Evolutionary conservation across 352 stramenopile genomes (phyloP).

Genomic region (Globisporangium cederbergense): DNA sequence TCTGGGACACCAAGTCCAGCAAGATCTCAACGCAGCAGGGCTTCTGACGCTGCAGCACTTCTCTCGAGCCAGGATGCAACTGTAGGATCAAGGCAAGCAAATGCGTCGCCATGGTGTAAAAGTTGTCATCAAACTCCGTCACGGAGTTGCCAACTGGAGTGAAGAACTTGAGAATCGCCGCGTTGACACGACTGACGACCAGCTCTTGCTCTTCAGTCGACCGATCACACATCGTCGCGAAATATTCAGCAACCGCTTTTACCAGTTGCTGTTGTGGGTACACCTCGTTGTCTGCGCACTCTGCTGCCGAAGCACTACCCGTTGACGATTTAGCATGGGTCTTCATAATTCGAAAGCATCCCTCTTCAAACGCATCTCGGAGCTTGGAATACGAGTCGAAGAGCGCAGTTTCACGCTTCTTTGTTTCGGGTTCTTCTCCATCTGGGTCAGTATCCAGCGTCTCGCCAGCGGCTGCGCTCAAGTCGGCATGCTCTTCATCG

Average conservation of each 20-base stretch:
- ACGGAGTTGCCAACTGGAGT: slow-evolving; percentile 18
- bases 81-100: slow-evolving; percentile 71
- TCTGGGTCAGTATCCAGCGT: background rate
- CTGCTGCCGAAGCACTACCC: background rate
- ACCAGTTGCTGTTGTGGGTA: slow-evolving; percentile 52
- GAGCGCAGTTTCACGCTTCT: slow-evolving; percentile 43
- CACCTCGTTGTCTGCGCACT: background rate
- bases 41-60: slow-evolving; percentile 33
- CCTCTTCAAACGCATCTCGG: slow-evolving; percentile 54
- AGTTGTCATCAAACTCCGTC: slow-evolving; percentile 16
- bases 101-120: slow-evolving; percentile 56
- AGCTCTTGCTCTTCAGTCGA: slow-evolving; percentile 55
- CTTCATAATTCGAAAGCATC: slow-evolving; percentile 64
- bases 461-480: background rate
- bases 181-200: slow-evolving; percentile 51
- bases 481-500: slow-evolving; percentile 21
- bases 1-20: slow-evolving; percentile 32
- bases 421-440: slow-evolving; percentile 24
- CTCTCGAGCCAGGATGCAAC: slow-evolving; percentile 39
- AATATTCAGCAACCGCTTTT: slow-evolving; percentile 62
- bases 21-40: slow-evolving; percentile 51
- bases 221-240: slow-evolving; percentile 50
- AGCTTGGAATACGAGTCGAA: slow-evolving; percentile 48
- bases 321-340: slow-evolving; percentile 25
- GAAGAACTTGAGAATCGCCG: slow-evolving; percentile 43